phyloP scores from a whole-genome alignment of 768 basidiomycete species.

The Termitomyces sp. region DNA sequence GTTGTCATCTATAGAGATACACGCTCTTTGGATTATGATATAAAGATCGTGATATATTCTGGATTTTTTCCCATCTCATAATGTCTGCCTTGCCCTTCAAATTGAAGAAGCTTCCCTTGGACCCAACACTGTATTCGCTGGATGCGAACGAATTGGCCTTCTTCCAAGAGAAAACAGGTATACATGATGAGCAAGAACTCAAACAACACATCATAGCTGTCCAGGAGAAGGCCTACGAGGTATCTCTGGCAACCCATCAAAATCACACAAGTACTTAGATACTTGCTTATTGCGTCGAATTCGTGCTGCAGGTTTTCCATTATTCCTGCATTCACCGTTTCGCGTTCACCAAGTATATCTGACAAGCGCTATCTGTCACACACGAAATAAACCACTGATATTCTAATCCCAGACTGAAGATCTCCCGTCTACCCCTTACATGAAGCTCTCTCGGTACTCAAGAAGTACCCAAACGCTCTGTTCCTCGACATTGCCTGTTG shows the following conservation, averaged over 20 bases:
- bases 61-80: neutral
- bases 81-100: neutral
- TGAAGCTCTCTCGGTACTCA: constrained; percentile 11
- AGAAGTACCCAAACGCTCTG: constrained; percentile 14
- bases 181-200: constrained; percentile 28
- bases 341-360: constrained; percentile 24
- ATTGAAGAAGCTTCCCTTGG: constrained; percentile 10
- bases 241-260: neutral
- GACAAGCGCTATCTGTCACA: neutral
- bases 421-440: constrained; percentile 17
- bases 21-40: neutral
- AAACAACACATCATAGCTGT: constrained; percentile 34
- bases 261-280: neutral
- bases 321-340: constrained; percentile 35
- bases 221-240: constrained; percentile 28
- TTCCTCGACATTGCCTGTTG: constrained; percentile 23
- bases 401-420: constrained; percentile 13
- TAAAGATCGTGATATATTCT: neutral
- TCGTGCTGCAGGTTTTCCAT: constrained; percentile 20
- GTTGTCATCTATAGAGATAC: neutral
- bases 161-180: constrained; percentile 30
- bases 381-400: neutral
- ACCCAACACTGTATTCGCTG: constrained; percentile 20
- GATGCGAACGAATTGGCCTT: constrained; percentile 25
- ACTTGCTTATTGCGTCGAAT: neutral